Base-by-base conservation (phyloP, 139 green algal genomes). In the Closterium sp. region DNA sequence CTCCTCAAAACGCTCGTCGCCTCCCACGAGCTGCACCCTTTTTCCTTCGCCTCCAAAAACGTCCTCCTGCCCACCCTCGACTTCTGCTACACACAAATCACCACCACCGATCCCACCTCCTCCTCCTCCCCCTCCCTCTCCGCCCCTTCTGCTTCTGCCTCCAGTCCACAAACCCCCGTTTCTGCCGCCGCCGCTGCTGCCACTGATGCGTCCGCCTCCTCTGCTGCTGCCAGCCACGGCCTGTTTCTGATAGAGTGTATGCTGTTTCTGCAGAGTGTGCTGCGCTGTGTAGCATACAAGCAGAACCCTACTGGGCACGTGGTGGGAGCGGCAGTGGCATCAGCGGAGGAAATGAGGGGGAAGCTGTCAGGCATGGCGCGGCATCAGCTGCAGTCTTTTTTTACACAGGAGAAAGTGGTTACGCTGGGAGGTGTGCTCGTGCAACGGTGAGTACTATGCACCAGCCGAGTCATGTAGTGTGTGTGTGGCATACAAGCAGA, bases 11-110 rank as follows among this genome's bases (percentile, higher is more conserved):
- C 94, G 34, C 92, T 97, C 34, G 85, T 86, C 2, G 94, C 97
- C 91, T 86, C 98, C 13, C 96, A 97, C 87, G 95, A 97, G 45
- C 94, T 93, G 87, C 97, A 99, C 93, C 97, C 97, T 0, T 98
- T 97, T 96, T 97, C 96, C 4, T 97, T 97, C 92, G 95, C 96
- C 86, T 90, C 94, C 38, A 91, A 93, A 31, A 96, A 96, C 19
- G 93, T 94, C 32, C 95, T 98, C 34, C 27, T 97, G 17, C 95
- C 95, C 7, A 91, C 92, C 10, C 90, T 98, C 84, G 95, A 97
- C 21, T 92, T 97, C 31, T 96, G 94, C 86, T 96, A 90, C 88
- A 70, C 86, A 4, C 95, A 96, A 91, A 89, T 98, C 50, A 86
- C 90, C 27, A 87, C 87, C 62, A 79, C 62, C 62, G 17, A 79